phyloP scores from a whole-genome alignment of 176 grass and related monocot genomes.

The bread wheat (Triticum aestivum) region DNA sequence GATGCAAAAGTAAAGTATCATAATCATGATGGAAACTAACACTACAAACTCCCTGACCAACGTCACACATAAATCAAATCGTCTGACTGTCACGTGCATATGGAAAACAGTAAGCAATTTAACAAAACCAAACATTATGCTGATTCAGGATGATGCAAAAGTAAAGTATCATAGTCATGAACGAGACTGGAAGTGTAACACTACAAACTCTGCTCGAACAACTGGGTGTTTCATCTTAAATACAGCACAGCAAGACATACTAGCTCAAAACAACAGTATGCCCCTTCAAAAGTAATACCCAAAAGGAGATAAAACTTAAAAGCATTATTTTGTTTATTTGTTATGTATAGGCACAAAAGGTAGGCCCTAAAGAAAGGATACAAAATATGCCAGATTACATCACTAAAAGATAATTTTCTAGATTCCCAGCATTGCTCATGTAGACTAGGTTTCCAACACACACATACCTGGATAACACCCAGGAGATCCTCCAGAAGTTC shows the following conservation, averaged over 20 bases:
- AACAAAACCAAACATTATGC: neutral
- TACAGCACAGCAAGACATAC: neutral
- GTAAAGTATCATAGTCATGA: slow-evolving; percentile 9
- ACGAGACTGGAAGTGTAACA: neutral
- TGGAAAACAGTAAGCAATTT: slow-evolving; percentile 12
- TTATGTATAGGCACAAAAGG: slow-evolving; percentile 17
- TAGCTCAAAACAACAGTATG: slow-evolving; percentile 3
- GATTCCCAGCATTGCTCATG: neutral
- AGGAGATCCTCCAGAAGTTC: slow-evolving; percentile 84
- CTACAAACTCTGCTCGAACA: slow-evolving; percentile 8
- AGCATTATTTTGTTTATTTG: slow-evolving; percentile 19
- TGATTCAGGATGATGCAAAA: neutral
- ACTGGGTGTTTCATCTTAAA: slow-evolving; percentile 17
- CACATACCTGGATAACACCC: slow-evolving; percentile 78
- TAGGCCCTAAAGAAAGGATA: slow-evolving; percentile 12
- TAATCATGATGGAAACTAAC: slow-evolving; percentile 19
- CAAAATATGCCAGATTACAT: slow-evolving; percentile 17
- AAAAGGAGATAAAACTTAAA: slow-evolving; percentile 16
- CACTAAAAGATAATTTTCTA: slow-evolving; percentile 9
- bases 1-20: neutral
- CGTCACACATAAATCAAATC: slow-evolving; percentile 24
- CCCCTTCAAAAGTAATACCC: slow-evolving; percentile 22
- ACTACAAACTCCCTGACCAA: slow-evolving; percentile 43
- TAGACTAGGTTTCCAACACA: slow-evolving; percentile 9
- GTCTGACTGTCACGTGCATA: slow-evolving; percentile 14